Evolutionary conservation across 1,284 basidiomycete genomes (phyloP).

Genomic region (Clitocybe nebularis): DNA sequence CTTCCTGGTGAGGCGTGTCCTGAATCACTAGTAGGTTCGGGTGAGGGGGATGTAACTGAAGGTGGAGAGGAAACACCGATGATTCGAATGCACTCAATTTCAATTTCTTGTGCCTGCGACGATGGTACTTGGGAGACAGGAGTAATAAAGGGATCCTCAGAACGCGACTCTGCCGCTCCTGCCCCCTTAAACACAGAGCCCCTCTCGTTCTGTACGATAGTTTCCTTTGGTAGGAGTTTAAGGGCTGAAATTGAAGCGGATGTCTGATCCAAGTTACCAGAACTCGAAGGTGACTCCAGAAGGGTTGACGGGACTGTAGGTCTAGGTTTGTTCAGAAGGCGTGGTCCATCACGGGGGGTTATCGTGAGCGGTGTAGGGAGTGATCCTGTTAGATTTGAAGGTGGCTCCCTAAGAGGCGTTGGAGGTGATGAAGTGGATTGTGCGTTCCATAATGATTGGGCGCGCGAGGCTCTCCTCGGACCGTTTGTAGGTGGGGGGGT

Average conservation of each 20-base stretch:
- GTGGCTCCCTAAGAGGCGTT: not conserved
- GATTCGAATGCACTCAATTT: not conserved
- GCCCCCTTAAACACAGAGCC: too few species aligned
- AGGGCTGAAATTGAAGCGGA: not conserved
- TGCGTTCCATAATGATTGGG: not conserved
- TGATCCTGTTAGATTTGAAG: not conserved
- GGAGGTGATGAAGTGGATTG: not conserved
- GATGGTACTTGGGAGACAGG: conserved; percentile 18
- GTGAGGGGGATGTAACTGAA: not conserved
- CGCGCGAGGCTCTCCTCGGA: not conserved
- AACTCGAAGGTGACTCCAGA: not conserved
- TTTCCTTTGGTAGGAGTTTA: not conserved
- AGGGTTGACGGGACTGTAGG: not conserved
- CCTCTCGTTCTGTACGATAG: not conserved
- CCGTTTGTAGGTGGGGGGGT: conserved; percentile 10
- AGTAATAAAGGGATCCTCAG: conserved; percentile 1
- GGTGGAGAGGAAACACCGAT: not conserved
- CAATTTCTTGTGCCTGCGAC: conserved; percentile 20
- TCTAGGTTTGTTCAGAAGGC: not conserved
- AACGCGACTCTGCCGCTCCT: too few species aligned
- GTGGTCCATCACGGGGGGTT: conserved; percentile 5
- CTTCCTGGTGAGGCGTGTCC: too few species aligned
- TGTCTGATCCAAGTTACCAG: not conserved
- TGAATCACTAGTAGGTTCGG: too few species aligned
- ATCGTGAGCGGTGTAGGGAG: conserved; percentile 11